These are phyloP conservation scores for Starmerella potacharoeniae DNA, from an alignment of 805 yeast species.

Conservation along the genomic window DNA sequence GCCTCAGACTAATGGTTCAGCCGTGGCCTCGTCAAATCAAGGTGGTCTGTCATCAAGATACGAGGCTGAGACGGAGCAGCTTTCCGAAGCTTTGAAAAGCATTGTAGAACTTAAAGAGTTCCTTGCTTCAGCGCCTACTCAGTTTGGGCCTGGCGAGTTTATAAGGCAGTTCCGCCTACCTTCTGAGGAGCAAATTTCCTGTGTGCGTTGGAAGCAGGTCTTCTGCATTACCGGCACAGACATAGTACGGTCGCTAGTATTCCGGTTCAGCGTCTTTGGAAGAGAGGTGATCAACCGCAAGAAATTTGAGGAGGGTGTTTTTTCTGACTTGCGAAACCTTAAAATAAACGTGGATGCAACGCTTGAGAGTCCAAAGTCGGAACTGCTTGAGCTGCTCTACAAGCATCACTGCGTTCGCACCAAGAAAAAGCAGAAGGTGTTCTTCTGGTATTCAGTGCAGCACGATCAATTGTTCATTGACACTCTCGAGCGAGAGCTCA, in stretches of 20 bases:
- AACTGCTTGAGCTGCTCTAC: constrained; percentile 69
- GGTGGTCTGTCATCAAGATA: not conserved
- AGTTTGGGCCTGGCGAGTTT: constrained; percentile 82
- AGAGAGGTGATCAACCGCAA: constrained; percentile 72
- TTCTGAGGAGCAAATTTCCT: constrained; percentile 81
- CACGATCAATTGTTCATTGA: constrained; percentile 86
- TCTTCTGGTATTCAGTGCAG: constrained; percentile 93
- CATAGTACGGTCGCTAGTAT: constrained; percentile 84
- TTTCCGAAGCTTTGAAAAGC: not conserved
- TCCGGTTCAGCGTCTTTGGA: constrained; percentile 81
- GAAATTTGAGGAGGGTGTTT: constrained; percentile 93
- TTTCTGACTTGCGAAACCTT: constrained; percentile 74
- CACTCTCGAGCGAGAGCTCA: constrained; percentile 77
- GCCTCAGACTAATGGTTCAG: not conserved
- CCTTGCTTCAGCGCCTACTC: constrained; percentile 86
- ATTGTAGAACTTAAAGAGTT: constrained; percentile 50
- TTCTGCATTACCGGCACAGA: constrained; percentile 93
- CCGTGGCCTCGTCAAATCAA: not conserved
- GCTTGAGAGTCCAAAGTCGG: constrained; percentile 77
- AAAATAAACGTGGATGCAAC: constrained; percentile 75
- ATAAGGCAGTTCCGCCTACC: constrained; percentile 75
- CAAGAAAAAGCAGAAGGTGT: constrained; percentile 92
- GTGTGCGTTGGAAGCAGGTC: constrained; percentile 81
- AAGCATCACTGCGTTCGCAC: constrained; percentile 81
- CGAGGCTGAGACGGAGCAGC: not conserved